phyloP scores from a whole-genome alignment of 495 filamentous ascomycete species.

The Penicillium odoratum region DNA sequence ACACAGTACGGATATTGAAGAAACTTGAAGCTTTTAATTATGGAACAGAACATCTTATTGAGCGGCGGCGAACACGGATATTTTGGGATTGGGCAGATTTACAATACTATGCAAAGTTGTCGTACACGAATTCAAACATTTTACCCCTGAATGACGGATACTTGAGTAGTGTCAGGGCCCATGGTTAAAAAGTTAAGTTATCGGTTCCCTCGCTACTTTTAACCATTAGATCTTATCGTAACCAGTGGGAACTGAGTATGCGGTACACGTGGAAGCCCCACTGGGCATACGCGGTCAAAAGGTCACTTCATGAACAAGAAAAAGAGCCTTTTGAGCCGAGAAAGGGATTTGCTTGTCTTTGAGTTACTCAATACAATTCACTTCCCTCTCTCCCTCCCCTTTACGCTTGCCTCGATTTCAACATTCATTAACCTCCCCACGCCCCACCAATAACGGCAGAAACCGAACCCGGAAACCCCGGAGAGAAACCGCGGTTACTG shows the following conservation, averaged over 20 bases:
- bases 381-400: no score
- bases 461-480: not conserved
- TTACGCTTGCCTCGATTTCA: not conserved
- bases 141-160: not conserved
- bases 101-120: no score
- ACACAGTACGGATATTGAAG: conserved; percentile 24
- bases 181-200: not conserved
- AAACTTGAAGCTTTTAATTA: not conserved
- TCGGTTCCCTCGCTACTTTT: not conserved
- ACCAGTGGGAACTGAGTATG: not conserved
- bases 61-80: not conserved
- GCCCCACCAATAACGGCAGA: not conserved
- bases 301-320: not conserved
- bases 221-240: not conserved
- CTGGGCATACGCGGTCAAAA: not conserved
- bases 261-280: conserved; percentile 3
- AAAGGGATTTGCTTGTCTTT: not conserved
- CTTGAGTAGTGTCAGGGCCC: not conserved
- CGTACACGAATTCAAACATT: no score
- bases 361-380: not conserved
- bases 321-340: not conserved
- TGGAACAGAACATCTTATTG: not conserved
- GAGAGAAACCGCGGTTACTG: not conserved
- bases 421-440: not conserved
- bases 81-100: not conserved